These are phyloP conservation scores for Dactylella cylindrospora DNA, from an alignment of 2,329 filamentous ascomycete genomes.

Conservation along the genomic window DNA sequence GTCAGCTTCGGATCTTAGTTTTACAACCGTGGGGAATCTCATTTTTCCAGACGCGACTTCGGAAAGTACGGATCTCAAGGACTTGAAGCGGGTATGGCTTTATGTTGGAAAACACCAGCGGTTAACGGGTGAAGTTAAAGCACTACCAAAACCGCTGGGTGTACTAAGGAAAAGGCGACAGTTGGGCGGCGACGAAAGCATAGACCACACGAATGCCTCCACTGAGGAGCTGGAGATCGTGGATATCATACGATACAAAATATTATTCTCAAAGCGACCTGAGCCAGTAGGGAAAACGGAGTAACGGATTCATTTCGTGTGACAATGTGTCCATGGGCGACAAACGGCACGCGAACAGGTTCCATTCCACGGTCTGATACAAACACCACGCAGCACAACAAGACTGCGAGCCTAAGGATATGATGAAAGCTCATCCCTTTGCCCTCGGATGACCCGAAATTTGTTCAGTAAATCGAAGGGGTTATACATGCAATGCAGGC, in stretches of 20 bases:
- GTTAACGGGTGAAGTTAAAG: slow-evolving; percentile 86
- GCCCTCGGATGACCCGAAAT: too few species aligned
- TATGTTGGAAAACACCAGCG: slow-evolving; percentile 88
- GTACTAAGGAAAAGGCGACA: slow-evolving; percentile 65
- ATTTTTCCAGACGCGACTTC: slow-evolving; percentile 66
- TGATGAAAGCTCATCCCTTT: too few species aligned
- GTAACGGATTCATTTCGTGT: slow-evolving; percentile 3
- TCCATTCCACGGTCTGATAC: too few species aligned
- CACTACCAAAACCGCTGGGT: slow-evolving; percentile 74
- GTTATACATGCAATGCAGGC: too few species aligned
- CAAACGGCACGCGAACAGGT: too few species aligned
- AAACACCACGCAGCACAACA: too few species aligned
- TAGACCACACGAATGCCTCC: neutral
- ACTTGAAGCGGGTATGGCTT: slow-evolving; percentile 78
- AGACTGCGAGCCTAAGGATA: too few species aligned
- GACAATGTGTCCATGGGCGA: too few species aligned
- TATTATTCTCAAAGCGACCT: slow-evolving; percentile 81
- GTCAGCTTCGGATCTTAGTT: slow-evolving; percentile 45
- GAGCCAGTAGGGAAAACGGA: slow-evolving; percentile 70
- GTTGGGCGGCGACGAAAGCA: neutral
- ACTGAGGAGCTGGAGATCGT: slow-evolving; percentile 70
- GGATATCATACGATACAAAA: slow-evolving; percentile 82
- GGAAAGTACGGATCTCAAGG: slow-evolving; percentile 50
- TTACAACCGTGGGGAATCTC: slow-evolving; percentile 68
- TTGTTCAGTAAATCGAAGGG: too few species aligned